Evolutionary conservation across 1,284 basidiomycete genomes (phyloP), one percentile per base, ranked within the genome.

Genomic region (Phellopilus nigrolimitatus): DNA sequence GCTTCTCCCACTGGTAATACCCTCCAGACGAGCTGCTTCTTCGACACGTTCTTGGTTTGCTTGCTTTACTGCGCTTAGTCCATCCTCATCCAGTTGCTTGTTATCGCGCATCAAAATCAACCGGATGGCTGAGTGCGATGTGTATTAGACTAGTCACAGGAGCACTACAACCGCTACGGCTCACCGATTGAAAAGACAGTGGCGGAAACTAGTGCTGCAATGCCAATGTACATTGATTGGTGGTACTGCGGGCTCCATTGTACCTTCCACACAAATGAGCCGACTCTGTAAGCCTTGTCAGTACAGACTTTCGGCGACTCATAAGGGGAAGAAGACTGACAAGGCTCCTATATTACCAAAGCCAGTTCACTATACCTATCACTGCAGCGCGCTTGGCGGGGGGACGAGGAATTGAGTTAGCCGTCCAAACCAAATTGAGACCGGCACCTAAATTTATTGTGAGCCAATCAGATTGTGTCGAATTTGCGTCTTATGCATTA

Each of bases 351-450:
- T 21, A 43, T 56, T 61, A 9, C 57, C 56, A 31, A 59, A 55
- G 17, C 54, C 57, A n/a, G 47, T 64, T 62, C 19, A 60, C 49
- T 13, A 58, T 27, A 0, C 58, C 64, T 24, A 64, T 59, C 5
- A 61, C 61, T 13, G 58, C 55, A 42, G 57, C 61, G 13, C 63
- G 55, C 41, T 57, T 63, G 40, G 58, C 57, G 15, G 63, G 61
- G 24, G 60, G 64, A 9, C 61, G 47, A 13, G 65, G 63, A 52
- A 67, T 56, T 2, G 59, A 52, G 21, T 61, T 60, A 0, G 56
- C 40, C 3, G 64, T 59, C 46, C 51, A 65, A 7, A 61, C 57
- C 13, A 61, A 56, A 8, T 57, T 50, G 25, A 57, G 41, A 15
- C 57, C 54, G 47, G 59, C 59, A 4, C 53, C 55, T 56, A 12